Conservation (phyloP, 1,284 basidiomycete genomes). For the Marasmius sp. region DNA sequence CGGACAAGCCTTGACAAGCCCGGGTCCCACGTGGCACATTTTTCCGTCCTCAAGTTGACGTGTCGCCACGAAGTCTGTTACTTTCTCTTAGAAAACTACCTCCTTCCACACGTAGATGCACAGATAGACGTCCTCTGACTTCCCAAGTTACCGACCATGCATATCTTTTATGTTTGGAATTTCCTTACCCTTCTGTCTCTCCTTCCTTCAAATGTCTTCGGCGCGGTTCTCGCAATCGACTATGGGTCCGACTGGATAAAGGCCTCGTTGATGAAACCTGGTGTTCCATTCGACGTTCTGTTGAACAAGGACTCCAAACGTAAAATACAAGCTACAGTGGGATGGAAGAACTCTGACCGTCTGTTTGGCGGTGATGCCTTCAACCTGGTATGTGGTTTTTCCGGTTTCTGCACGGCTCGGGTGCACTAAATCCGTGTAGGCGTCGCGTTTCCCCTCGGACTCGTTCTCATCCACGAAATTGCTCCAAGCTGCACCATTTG, state of each 20-base stretch:
- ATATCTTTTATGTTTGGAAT: slow-evolving; percentile 31
- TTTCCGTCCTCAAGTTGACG: slow-evolving; percentile 1
- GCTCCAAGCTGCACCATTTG: slow-evolving; percentile 75
- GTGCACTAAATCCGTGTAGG: slow-evolving; percentile 45
- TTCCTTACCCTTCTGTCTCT: slow-evolving; percentile 27
- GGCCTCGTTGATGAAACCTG: slow-evolving; percentile 94
- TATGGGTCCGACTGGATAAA: slow-evolving; percentile 97
- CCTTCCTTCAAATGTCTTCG: slow-evolving; percentile 40
- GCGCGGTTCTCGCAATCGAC: slow-evolving; percentile 87
- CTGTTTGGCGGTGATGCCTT: slow-evolving; percentile 88
- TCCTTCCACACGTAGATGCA: slow-evolving; percentile 7
- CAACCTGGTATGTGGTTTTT: slow-evolving; percentile 65
- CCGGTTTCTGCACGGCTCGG: slow-evolving; percentile 3
- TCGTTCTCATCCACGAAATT: slow-evolving; percentile 88
- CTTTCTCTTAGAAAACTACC: not conserved
- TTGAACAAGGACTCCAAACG: slow-evolving; percentile 96
- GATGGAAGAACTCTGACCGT: slow-evolving; percentile 86
- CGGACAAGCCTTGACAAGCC: too few relatives aligned
- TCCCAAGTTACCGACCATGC: slow-evolving; percentile 25
- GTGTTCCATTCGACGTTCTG: slow-evolving; percentile 93
- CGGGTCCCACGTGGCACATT: not conserved
- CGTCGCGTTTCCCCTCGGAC: slow-evolving; percentile 87
- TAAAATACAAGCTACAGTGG: slow-evolving; percentile 89
- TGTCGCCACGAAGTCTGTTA: slow-evolving; percentile 5
- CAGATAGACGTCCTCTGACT: slow-evolving; percentile 2